Percentiles rank a stretch among this genome's conserved stretches.
Conservation (phyloP, 2,329 filamentous ascomycete genomes). For the Monilinia vaccinii-corymbosi region DNA sequence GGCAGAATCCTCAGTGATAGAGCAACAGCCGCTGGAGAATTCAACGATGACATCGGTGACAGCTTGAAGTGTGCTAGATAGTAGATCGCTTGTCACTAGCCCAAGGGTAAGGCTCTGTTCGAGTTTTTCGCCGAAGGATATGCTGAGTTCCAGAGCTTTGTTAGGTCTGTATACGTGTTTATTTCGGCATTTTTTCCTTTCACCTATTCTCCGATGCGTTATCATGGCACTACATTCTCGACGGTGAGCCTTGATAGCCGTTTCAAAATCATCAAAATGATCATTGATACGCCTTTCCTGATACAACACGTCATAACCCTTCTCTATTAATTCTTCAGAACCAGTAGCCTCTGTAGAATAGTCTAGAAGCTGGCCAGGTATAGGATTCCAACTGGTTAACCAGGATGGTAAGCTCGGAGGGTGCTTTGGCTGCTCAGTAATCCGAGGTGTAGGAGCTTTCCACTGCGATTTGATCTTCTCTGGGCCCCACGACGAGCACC, state of each 20-base stretch:
- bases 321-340: neutral
- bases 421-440: constrained; percentile 1
- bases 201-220: neutral
- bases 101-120: constrained; percentile 21
- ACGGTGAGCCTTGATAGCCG: constrained; percentile 2
- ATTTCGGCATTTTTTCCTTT: neutral
- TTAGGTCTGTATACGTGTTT: neutral
- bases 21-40: neutral
- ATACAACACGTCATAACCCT: neutral
- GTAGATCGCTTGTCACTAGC: constrained; percentile 13
- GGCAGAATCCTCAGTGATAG: too few relatives aligned
- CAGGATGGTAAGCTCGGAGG: constrained; percentile 15
- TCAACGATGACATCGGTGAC: constrained; percentile 11
- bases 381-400: constrained; percentile 16
- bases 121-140: constrained; percentile 17
- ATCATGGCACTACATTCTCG: neutral
- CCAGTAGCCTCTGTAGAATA: neutral
- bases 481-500: constrained; percentile 19
- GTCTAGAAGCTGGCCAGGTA: neutral
- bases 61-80: constrained; percentile 11
- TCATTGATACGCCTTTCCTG: constrained; percentile 1
- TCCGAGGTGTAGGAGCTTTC: constrained; percentile 23
- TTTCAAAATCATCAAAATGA: constrained; percentile 14
- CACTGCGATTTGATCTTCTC: constrained; percentile 27
- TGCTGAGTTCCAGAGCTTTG: constrained; percentile 11